Percentiles rank a stretch among this genome's conserved stretches.
Conservation (phyloP, 2,329 filamentous ascomycete genomes). For the Alternaria sp. region DNA sequence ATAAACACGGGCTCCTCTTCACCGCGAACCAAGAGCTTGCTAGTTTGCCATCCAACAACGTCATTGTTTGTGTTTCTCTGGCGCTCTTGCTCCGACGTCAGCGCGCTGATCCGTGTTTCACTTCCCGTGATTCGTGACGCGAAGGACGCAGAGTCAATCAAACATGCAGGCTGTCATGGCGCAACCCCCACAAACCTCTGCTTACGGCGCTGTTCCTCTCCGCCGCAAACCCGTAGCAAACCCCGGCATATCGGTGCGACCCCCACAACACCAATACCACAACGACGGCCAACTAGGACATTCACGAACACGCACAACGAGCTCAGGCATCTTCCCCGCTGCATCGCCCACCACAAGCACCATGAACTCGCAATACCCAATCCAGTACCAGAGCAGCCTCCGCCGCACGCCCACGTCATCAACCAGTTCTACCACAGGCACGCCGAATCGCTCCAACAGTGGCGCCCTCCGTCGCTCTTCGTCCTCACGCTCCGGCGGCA, state of each 20-base stretch:
- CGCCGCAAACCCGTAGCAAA: constrained; percentile 49
- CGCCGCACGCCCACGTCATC: constrained; percentile 72
- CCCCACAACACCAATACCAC: constrained; percentile 36
- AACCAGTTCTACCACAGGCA: constrained; percentile 69
- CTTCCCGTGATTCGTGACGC: constrained; percentile 27
- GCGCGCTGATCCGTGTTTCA: constrained; percentile 41
- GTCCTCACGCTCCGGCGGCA: constrained; percentile 76
- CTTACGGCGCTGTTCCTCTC: constrained; percentile 42
- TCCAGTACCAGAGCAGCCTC: constrained; percentile 47
- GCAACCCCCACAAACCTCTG: constrained; percentile 34
- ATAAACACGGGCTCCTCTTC: constrained; percentile 28
- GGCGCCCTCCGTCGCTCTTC: constrained; percentile 73
- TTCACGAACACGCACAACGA: constrained; percentile 50
- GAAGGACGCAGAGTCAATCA: constrained; percentile 23
- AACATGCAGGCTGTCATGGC: constrained; percentile 45
- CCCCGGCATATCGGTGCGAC: constrained; percentile 45
- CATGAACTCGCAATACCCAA: constrained; percentile 48
- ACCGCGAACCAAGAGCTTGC: constrained; percentile 8
- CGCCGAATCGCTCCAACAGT: constrained; percentile 59
- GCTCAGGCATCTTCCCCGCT: constrained; percentile 48
- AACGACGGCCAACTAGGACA: constrained; percentile 42
- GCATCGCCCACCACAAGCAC: constrained; percentile 38
- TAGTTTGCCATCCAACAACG: constrained; percentile 9
- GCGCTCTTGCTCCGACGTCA: constrained; percentile 38
- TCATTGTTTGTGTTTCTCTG: constrained; percentile 28